phyloP scores from a whole-genome alignment of 805 yeast genomes.

The Brettanomyces custersianus region DNA sequence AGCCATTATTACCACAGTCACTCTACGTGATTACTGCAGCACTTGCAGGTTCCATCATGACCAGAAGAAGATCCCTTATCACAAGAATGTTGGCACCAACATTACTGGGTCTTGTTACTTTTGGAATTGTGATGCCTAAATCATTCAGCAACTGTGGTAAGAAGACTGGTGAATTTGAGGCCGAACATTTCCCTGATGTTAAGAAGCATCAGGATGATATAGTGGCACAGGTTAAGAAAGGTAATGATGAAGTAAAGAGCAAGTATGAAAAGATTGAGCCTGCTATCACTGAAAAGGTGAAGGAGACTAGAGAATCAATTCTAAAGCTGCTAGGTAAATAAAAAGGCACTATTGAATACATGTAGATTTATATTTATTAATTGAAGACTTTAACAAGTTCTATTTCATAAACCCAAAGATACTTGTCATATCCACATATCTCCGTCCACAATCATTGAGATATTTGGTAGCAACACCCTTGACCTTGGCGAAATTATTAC shows the following conservation, averaged over 20 bases:
- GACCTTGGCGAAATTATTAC: constrained; percentile 46
- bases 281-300: constrained; percentile 7
- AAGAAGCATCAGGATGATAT: constrained; percentile 15
- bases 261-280: constrained; percentile 5
- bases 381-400: not conserved
- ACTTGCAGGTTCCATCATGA: constrained; percentile 48
- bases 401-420: constrained; percentile 41
- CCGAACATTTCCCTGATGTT: constrained; percentile 30
- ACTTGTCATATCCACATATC: constrained; percentile 77
- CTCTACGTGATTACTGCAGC: constrained; percentile 47
- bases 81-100: constrained; percentile 44
- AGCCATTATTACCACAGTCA: constrained; percentile 46
- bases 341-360: not conserved
- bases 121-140: constrained; percentile 40
- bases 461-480: constrained; percentile 62
- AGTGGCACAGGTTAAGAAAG: not conserved
- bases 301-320: constrained; percentile 4
- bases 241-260: not conserved
- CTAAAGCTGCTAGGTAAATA: constrained; percentile 1
- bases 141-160: constrained; percentile 29
- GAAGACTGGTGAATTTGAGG: constrained; percentile 22
- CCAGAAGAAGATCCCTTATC: constrained; percentile 37
- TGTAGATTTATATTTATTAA: not conserved
- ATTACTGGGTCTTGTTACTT: constrained; percentile 37
- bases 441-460: constrained; percentile 72